A percentile compares a stretch with the other conserved stretches of the same genome.
These are phyloP conservation scores for Macrolepiota albuminosa DNA, from an alignment of 768 basidiomycete species.

Conservation along the genomic window DNA sequence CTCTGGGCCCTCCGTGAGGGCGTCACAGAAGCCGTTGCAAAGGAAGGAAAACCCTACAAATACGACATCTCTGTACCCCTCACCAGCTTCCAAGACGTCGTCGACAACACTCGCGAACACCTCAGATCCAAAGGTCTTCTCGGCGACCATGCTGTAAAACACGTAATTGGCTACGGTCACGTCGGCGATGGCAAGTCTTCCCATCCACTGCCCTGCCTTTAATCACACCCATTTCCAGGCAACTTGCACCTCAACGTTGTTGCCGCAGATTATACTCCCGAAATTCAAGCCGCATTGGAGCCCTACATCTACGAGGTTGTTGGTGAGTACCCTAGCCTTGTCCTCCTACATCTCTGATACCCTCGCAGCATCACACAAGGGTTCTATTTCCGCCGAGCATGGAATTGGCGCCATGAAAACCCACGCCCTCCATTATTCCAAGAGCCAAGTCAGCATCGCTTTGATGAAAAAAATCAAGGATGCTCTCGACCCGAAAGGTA, in stretches of 20 bases:
- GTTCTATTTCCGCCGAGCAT: conserved; percentile 96
- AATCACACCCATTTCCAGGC: conserved; percentile 38
- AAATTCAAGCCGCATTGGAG: conserved; percentile 85
- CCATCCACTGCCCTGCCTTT: neutral
- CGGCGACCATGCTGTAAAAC: conserved; percentile 68
- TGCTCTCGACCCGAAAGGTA: conserved; percentile 84
- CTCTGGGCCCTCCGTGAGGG: conserved; percentile 93
- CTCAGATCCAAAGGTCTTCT: conserved; percentile 67
- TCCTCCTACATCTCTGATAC: neutral
- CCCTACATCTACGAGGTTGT: conserved; percentile 94
- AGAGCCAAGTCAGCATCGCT: conserved; percentile 70
- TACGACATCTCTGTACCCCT: conserved; percentile 93
- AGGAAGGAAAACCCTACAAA: conserved; percentile 95
- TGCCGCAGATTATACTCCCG: conserved; percentile 74
- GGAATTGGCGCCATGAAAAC: conserved; percentile 97
- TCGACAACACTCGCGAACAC: conserved; percentile 73
- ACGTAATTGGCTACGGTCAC: conserved; percentile 92
- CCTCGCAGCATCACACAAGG: conserved; percentile 63
- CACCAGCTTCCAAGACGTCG: conserved; percentile 79
- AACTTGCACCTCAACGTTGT: conserved; percentile 93
- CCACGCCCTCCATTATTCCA: conserved; percentile 84
- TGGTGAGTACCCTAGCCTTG: conserved; percentile 40
- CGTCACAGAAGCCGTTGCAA: conserved; percentile 86
- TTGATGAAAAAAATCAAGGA: conserved; percentile 89
- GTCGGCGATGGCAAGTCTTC: conserved; percentile 82